These are phyloP conservation scores for Ascochyta fabae DNA, from an alignment of 2,329 filamentous ascomycete genomes.

Conservation along the genomic window DNA sequence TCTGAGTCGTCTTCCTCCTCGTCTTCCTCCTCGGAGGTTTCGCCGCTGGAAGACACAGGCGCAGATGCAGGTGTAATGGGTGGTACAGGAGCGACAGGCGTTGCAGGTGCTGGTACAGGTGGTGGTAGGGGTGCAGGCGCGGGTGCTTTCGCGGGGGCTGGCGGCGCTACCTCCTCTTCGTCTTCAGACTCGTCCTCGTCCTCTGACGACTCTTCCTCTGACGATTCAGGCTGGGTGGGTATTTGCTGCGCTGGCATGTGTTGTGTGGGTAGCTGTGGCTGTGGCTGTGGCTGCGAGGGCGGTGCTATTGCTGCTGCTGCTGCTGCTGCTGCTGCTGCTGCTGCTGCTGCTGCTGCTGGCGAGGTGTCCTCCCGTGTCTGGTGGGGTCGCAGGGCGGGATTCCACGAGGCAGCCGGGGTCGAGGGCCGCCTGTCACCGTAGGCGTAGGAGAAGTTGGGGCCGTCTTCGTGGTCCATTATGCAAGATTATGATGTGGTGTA, in stretches of 20 bases:
- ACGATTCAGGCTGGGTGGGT: slow-evolving; percentile 19
- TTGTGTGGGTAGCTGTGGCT: slow-evolving; percentile 8
- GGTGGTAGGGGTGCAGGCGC: background rate
- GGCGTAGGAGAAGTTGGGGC: slow-evolving; percentile 51
- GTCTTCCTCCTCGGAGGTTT: slow-evolving; percentile 7
- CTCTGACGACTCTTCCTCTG: slow-evolving; percentile 19
- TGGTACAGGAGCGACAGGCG: background rate
- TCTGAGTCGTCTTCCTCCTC: slow-evolving; percentile 27
- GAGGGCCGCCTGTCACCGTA: slow-evolving; percentile 35
- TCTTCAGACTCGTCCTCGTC: slow-evolving; percentile 12
- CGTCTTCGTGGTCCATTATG: slow-evolving; percentile 46
- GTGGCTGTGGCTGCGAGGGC: slow-evolving; percentile 19
- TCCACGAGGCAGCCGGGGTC: slow-evolving; percentile 54
- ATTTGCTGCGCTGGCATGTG: slow-evolving; percentile 17
- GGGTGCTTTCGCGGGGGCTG: slow-evolving; percentile 8
- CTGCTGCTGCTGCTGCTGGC: slow-evolving; percentile 7
- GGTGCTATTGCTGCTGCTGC: slow-evolving; percentile 14
- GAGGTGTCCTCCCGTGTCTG: slow-evolving; percentile 17
- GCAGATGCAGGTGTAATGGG: background rate
- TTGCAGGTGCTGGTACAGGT: background rate
- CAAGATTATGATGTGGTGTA: slow-evolving; percentile 30
- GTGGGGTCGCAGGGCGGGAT: slow-evolving; percentile 59
- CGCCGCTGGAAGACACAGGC: slow-evolving; percentile 10
- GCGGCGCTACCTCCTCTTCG: slow-evolving; percentile 10
- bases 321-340: background rate